These are phyloP conservation scores for Ricinus communis DNA, from an alignment of 345 rosid genomes.

Conservation along the genomic window DNA sequence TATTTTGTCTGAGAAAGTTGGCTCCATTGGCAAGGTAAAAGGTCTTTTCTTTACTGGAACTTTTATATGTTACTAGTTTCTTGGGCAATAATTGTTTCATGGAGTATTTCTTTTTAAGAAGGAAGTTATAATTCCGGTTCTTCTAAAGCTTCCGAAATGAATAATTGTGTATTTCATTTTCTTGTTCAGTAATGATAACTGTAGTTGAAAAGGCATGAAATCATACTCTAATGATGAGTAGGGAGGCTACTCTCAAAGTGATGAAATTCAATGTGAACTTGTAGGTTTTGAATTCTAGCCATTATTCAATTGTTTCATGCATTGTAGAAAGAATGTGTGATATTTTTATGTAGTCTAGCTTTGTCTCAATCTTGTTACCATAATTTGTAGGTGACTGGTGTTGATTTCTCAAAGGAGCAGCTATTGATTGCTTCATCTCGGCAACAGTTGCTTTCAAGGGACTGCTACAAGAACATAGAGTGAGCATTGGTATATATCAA, in stretches of 20 bases:
- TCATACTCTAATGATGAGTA: not conserved
- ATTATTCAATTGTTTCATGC: not conserved
- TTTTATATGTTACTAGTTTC: not conserved
- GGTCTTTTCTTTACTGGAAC: not conserved
- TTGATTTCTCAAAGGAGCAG: conserved; percentile 84
- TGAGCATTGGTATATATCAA: conserved; percentile 66
- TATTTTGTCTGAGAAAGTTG: conserved; percentile 79
- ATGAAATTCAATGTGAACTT: not conserved
- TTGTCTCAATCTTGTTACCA: not conserved
- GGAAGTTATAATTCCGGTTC: not conserved
- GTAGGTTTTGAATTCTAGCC: too few relatives aligned
- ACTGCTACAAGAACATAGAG: conserved; percentile 77
- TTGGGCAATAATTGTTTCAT: not conserved
- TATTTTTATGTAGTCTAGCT: not conserved
- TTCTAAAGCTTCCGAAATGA: not conserved
- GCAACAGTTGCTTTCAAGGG: conserved; percentile 43
- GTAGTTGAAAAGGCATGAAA: not conserved
- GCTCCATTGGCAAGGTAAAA: conserved; percentile 52
- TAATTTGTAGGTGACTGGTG: conserved; percentile 58
- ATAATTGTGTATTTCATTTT: not conserved
- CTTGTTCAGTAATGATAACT: not conserved
- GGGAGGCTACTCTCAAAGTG: not conserved
- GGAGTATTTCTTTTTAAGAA: too few relatives aligned
- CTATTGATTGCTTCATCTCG: conserved; percentile 63
- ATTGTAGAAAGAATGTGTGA: not conserved